Evolutionary conservation across 805 yeast genomes (phyloP).

Genomic region (Starmerella bacillaris): DNA sequence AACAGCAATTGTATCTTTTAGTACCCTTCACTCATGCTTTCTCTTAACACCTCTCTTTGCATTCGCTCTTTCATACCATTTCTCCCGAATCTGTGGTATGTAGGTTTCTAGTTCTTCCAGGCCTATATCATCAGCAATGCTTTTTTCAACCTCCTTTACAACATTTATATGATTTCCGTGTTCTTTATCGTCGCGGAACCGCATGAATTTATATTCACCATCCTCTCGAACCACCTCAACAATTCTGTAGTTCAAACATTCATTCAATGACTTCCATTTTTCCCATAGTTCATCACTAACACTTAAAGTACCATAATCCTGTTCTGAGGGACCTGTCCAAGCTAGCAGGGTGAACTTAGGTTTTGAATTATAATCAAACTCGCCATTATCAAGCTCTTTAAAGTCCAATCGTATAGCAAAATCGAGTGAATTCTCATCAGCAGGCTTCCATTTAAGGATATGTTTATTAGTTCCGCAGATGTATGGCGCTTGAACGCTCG

Average conservation of each 20-base stretch:
- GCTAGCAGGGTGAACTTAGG: slow-evolving; percentile 53
- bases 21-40: too few relatives aligned
- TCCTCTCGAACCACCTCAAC: slow-evolving; percentile 64
- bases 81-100: slow-evolving; percentile 8
- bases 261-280: slow-evolving; percentile 42
- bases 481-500: slow-evolving; percentile 79
- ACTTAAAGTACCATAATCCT: slow-evolving; percentile 45
- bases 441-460: slow-evolving; percentile 90
- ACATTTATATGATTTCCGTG: slow-evolving; percentile 73
- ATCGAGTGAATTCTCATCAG: slow-evolving; percentile 86
- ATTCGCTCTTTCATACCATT: slow-evolving; percentile 9
- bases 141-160: slow-evolving; percentile 63
- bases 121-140: slow-evolving; percentile 72
- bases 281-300: slow-evolving; percentile 68
- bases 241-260: slow-evolving; percentile 77
- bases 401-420: slow-evolving; percentile 53
- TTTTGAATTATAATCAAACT: slow-evolving; percentile 45
- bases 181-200: slow-evolving; percentile 85
- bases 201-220: slow-evolving; percentile 61
- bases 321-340: slow-evolving; percentile 42
- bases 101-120: slow-evolving; percentile 42
- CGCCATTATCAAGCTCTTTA: slow-evolving; percentile 46
- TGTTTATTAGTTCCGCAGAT: slow-evolving; percentile 74
- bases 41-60: neutral
- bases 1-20: too few relatives aligned